Evolutionary conservation across 2,329 filamentous ascomycete species (phyloP).

Genomic region (Hirsutella thompsonii): DNA sequence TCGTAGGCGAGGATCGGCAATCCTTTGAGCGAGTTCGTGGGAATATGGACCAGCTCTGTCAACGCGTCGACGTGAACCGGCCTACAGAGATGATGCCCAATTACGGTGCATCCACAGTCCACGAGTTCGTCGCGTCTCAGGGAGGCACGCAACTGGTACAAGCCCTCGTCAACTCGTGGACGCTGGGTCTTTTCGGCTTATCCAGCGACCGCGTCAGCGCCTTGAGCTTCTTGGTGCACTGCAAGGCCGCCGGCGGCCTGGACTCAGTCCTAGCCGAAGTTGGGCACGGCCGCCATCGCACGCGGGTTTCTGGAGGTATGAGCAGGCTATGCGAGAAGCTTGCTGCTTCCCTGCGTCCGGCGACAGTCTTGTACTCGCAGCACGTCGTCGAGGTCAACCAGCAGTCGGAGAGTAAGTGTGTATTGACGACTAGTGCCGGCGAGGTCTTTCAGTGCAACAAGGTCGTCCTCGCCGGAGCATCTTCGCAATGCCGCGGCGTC

Average conservation of each 20-base stretch:
- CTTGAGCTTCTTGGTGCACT: slow-evolving; percentile 10
- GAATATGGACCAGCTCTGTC: slow-evolving; percentile 9
- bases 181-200: slow-evolving; percentile 12
- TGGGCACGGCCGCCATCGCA: slow-evolving; percentile 1
- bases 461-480: slow-evolving; percentile 7
- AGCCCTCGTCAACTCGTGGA: slow-evolving; percentile 10
- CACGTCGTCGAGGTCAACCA: slow-evolving; percentile 9
- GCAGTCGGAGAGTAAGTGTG: slow-evolving; percentile 4
- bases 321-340: slow-evolving; percentile 6
- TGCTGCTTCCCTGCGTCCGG: slow-evolving; percentile 4
- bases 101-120: slow-evolving; percentile 9
- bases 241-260: slow-evolving; percentile 11
- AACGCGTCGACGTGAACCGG: slow-evolving; percentile 8
- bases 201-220: slow-evolving; percentile 8
- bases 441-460: slow-evolving; percentile 7
- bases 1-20: slow-evolving; percentile 5
- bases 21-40: slow-evolving; percentile 7
- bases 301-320: slow-evolving; percentile 2
- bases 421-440: slow-evolving; percentile 6
- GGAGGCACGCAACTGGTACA: slow-evolving; percentile 7
- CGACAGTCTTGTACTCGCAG: slow-evolving; percentile 6
- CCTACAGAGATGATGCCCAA: slow-evolving; percentile 6
- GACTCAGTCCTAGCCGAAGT: slow-evolving; percentile 3
- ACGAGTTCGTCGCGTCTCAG: slow-evolving; percentile 9
- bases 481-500: slow-evolving; percentile 5